phyloP scores from a whole-genome alignment of 495 filamentous ascomycete species.

The Penicillium bialowiezense region DNA sequence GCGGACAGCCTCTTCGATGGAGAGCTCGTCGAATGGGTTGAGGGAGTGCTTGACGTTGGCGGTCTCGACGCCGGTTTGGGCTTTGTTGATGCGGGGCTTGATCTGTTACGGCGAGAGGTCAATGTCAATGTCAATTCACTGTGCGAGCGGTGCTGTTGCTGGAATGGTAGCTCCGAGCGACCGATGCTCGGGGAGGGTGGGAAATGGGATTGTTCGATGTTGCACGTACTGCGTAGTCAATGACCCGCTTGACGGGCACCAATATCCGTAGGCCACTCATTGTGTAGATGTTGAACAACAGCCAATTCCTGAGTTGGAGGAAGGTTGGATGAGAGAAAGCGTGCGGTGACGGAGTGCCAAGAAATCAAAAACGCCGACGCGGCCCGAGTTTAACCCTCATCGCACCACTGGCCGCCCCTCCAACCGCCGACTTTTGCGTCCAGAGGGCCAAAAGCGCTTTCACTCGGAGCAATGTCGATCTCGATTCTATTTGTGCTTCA shows the following conservation, averaged over 20 bases:
- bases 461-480: background rate
- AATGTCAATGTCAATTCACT: constrained; percentile 8
- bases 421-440: background rate
- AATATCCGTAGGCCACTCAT: constrained; percentile 86
- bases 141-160: background rate
- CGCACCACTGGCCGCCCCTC: constrained; percentile 12
- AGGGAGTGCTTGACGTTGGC: constrained; percentile 91
- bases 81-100: constrained; percentile 96
- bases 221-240: constrained; percentile 89
- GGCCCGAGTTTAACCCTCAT: constrained; percentile 35
- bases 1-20: constrained; percentile 90
- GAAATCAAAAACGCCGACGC: constrained; percentile 33
- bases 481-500: no score
- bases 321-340: constrained; percentile 16
- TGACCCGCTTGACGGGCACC: constrained; percentile 95
- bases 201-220: background rate
- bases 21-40: constrained; percentile 99
- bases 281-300: constrained; percentile 16
- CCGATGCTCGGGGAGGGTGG: constrained; percentile 4
- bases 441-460: constrained; percentile 1
- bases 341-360: constrained; percentile 36
- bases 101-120: constrained; percentile 52
- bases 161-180: constrained; percentile 9
- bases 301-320: constrained; percentile 16
- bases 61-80: constrained; percentile 90